Conservation (phyloP, 805 yeast genomes). For the Metschnikowia peoriensis region DNA sequence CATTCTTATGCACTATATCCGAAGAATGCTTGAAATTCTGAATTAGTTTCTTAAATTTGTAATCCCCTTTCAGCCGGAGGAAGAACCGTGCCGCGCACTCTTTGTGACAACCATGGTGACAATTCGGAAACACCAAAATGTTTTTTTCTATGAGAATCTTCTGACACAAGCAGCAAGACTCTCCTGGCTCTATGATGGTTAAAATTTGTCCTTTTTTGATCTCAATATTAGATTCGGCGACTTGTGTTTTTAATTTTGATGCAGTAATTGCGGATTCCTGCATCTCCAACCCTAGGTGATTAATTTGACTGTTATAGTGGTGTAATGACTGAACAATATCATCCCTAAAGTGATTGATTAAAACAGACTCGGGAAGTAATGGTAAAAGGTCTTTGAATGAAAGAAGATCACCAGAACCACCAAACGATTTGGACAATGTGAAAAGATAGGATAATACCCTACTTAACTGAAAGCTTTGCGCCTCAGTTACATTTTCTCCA, state of each 20-base stretch:
- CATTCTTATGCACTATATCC: conserved; percentile 38
- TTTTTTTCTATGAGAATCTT: conserved; percentile 67
- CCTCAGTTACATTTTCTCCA: neutral
- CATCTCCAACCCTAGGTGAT: conserved; percentile 70
- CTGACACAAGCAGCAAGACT: conserved; percentile 73
- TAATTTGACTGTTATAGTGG: conserved; percentile 63
- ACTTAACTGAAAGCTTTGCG: conserved; percentile 20
- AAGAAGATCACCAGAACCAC: conserved; percentile 33
- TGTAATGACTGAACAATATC: conserved; percentile 82
- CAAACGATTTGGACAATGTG: conserved; percentile 26
- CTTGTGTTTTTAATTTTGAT: conserved; percentile 56
- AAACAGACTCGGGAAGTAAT: conserved; percentile 77
- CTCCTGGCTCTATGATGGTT: conserved; percentile 77
- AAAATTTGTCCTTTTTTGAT: conserved; percentile 43
- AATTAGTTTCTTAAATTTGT: conserved; percentile 60
- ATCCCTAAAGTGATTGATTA: conserved; percentile 78
- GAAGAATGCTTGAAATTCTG: conserved; percentile 50
- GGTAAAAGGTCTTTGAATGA: conserved; percentile 82
- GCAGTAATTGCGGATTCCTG: conserved; percentile 63
- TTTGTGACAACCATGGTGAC: conserved; percentile 85
- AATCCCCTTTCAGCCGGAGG: conserved; percentile 59
- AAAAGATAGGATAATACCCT: conserved; percentile 31
- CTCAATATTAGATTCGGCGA: conserved; percentile 41
- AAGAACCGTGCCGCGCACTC: conserved; percentile 76
- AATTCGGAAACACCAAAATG: conserved; percentile 76